Evolutionary conservation across 2,329 filamentous ascomycete genomes (phyloP), one percentile per base, ranked within the genome.

Genomic region (Drechmeria coniospora): DNA sequence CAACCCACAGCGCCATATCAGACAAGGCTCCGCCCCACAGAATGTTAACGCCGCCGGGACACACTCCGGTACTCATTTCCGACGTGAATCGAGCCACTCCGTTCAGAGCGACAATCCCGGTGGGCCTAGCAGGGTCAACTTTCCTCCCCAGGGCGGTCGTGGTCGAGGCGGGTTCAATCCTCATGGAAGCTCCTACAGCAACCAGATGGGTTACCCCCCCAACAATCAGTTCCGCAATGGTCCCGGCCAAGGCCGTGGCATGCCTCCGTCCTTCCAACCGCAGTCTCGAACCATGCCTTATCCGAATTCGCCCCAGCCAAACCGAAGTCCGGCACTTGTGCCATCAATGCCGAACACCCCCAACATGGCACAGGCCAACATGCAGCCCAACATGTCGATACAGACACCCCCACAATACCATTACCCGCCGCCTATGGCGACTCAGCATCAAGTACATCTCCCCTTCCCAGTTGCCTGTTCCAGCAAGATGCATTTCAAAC

Each of bases 1-100:
- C n/a, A n/a, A n/a, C n/a, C n/a, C n/a, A n/a, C 44, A 77, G 70
- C 70, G 70, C 47, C 74, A 83, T 56, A 68, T 78, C 57, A 72
- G 77, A 59, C 70, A 76, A 29, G 59, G 66, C 36, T 71, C 72
- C 26, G 61, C 71, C 40, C 65, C 71, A 34, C 69, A 75, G 40
- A 68, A 68, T 39, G 66, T 68, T 34, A 62, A 68, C 37, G 62
- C 66, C 34, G 61, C 74, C 42, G 68, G 65, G 34, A 58, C 70
- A 30, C 78, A 79, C 44, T 65, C 72, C n/a, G 70, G 68, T 24
- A 47, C 59, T 38, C 86, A 95, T 54, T 69, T 82, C 43, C 79
- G 87, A 45, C 78, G 83, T 42, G 79, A 87, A 50, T 94, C 87
- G 17, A 78, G 78, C 21, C 83, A 90, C 46, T 92, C 82, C 14